phyloP scores from a whole-genome alignment of 1,284 basidiomycete genomes.

The Golubevia sp. region DNA sequence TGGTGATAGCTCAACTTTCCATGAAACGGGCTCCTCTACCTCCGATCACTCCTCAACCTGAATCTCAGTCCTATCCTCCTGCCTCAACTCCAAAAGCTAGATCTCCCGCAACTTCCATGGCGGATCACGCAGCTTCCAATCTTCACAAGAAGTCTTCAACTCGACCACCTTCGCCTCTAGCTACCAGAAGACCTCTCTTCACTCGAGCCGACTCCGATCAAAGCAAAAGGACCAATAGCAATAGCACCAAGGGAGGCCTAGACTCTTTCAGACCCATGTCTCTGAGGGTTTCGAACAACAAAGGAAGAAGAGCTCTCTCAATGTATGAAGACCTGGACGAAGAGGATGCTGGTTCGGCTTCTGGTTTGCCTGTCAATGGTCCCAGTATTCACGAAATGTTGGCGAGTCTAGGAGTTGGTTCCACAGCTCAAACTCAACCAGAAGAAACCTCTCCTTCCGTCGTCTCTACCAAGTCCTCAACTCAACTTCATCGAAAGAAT shows the following conservation, averaged over 20 bases:
- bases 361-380: not conserved
- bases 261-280: not conserved
- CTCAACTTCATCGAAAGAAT: too few species aligned
- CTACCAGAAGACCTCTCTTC: not conserved
- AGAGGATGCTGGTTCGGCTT: not conserved
- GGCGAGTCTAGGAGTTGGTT: not conserved
- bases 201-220: not conserved
- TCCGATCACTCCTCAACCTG: not conserved
- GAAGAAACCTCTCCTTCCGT: too few species aligned
- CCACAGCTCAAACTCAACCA: not conserved
- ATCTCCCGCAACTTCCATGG: not conserved
- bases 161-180: not conserved
- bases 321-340: slow-evolving; percentile 5
- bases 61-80: not conserved
- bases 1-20: slow-evolving; percentile 4
- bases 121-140: not conserved
- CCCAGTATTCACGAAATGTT: not conserved
- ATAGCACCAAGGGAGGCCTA: not conserved
- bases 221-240: not conserved
- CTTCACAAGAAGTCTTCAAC: not conserved
- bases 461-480: not conserved
- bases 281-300: not conserved
- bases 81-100: not conserved
- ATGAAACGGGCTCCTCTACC: not conserved
- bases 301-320: slow-evolving; percentile 4